phyloP scores from a whole-genome alignment of 2,329 filamentous ascomycete species.

The Penicillium thymicola region DNA sequence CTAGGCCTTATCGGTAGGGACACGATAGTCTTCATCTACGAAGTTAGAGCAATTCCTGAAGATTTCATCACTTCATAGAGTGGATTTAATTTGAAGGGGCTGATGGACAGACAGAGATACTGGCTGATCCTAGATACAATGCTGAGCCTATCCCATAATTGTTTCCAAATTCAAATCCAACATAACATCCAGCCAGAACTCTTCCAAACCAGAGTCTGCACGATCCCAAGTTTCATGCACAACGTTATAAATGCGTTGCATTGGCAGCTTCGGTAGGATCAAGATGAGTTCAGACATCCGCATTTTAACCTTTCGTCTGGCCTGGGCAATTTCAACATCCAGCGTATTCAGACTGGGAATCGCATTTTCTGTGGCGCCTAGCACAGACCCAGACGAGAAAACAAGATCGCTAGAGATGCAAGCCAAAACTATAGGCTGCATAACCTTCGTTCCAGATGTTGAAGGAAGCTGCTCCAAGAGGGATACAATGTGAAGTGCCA shows the following conservation, averaged over 20 bases:
- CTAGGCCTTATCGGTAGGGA: too few species aligned
- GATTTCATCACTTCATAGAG: not conserved
- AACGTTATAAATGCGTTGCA: slow-evolving; percentile 20
- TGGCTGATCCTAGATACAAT: not conserved
- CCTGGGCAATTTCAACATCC: slow-evolving; percentile 24
- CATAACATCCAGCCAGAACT: slow-evolving; percentile 25
- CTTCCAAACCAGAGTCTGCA: slow-evolving; percentile 16
- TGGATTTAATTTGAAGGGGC: not conserved
- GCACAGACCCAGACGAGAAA: slow-evolving; percentile 17
- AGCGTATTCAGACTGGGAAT: slow-evolving; percentile 19
- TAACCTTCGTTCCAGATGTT: slow-evolving; percentile 22
- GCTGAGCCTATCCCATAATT: slow-evolving; percentile 19
- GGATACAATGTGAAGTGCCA: slow-evolving; percentile 22
- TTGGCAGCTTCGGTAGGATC: slow-evolving; percentile 21
- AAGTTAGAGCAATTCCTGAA: not conserved
- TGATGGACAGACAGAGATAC: not conserved
- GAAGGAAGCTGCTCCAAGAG: slow-evolving; percentile 21
- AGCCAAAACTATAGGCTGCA: slow-evolving; percentile 20
- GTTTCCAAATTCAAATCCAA: slow-evolving; percentile 23
- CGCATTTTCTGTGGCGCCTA: slow-evolving; percentile 16
- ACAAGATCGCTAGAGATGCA: slow-evolving; percentile 25
- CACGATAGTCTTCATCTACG: too few species aligned
- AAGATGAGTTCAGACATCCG: slow-evolving; percentile 21
- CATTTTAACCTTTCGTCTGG: slow-evolving; percentile 20
- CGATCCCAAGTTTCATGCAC: slow-evolving; percentile 21